A percentile compares a stretch with the other conserved stretches of the same genome.
These are phyloP conservation scores for Castanospermum australe DNA, from an alignment of 306 rosid species.

Conservation along the genomic window DNA sequence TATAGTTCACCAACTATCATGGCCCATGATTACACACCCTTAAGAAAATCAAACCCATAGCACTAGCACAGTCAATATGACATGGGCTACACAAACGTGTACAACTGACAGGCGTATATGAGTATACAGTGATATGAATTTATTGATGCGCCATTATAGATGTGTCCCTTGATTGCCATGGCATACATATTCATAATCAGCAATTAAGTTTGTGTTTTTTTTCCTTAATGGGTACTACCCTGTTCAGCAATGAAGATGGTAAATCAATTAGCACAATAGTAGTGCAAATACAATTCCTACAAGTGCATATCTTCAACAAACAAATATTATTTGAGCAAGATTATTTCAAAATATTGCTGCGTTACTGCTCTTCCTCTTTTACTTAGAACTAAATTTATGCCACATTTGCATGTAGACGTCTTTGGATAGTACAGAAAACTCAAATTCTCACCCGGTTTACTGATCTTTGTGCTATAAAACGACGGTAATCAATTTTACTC, in stretches of 20 bases:
- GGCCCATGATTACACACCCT: neutral
- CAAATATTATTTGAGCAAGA: neutral
- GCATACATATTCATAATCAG: neutral
- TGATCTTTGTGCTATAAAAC: constrained; percentile 72
- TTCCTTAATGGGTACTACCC: neutral
- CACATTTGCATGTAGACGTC: neutral
- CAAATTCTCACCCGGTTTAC: constrained; percentile 53
- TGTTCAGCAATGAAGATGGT: neutral
- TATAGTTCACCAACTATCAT: neutral
- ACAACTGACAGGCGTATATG: neutral
- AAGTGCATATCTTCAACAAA: neutral
- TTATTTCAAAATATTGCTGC: neutral
- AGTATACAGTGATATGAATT: neutral
- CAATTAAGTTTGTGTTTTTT: neutral
- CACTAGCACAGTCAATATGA: constrained; percentile 13
- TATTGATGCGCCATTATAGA: neutral
- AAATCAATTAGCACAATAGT: neutral
- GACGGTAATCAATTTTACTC: constrained; percentile 92
- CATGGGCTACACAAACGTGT: neutral
- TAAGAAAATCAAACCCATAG: neutral
- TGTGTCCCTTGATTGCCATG: constrained; percentile 3
- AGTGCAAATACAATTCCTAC: constrained; percentile 6
- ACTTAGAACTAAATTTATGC: neutral
- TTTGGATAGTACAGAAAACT: constrained; percentile 2
- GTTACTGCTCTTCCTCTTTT: neutral